Evolutionary conservation across 306 rosid genomes (phyloP).

Genomic region (Ormosia emarginata): DNA sequence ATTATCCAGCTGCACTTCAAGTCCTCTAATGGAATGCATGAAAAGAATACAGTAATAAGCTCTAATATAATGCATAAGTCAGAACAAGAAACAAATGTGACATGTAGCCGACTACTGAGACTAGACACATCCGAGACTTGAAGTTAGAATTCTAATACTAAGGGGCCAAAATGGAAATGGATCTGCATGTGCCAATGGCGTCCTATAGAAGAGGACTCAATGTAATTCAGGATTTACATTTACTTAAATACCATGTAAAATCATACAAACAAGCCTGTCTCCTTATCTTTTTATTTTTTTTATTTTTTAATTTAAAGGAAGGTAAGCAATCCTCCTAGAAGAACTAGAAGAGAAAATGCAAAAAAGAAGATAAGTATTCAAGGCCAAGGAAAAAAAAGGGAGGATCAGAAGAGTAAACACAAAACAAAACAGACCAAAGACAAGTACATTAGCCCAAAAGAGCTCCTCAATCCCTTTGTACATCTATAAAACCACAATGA

Average conservation of each 20-base stretch:
- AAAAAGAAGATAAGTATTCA: background rate
- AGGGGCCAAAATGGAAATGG: background rate
- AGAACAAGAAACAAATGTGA: background rate
- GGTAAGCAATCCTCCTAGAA: background rate
- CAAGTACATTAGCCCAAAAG: background rate
- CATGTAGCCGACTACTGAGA: background rate
- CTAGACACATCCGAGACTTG: background rate
- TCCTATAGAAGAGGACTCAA: background rate
- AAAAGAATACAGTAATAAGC: background rate
- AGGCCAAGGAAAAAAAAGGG: background rate
- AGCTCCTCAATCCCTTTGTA: background rate
- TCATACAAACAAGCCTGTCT: background rate
- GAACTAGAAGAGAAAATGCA: background rate
- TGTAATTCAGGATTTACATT: background rate
- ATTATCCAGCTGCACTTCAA: background rate
- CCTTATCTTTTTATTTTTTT: background rate
- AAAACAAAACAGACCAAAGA: background rate
- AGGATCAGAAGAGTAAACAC: background rate
- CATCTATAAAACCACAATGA: background rate
- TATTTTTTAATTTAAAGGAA: background rate
- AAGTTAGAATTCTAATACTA: background rate
- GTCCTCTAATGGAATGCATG: background rate
- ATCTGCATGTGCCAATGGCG: background rate
- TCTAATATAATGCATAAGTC: slow-evolving; percentile 13
- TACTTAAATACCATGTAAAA: background rate